Evolutionary conservation across 176 grass and related monocot genomes (phyloP).

Genomic region (Carex scoparia): DNA sequence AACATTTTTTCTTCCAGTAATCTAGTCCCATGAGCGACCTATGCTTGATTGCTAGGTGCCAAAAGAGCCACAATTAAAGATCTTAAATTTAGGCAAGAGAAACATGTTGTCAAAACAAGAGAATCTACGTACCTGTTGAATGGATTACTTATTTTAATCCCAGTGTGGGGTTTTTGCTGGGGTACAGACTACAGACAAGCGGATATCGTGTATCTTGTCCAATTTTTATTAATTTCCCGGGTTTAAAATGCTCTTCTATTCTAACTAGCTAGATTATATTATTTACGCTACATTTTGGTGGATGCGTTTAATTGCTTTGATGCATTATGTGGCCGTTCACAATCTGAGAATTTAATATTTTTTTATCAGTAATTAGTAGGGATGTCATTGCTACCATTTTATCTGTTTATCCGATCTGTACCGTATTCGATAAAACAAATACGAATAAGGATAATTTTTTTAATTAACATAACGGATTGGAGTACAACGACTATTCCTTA

Average conservation of each 20-base stretch:
- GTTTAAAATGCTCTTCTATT: neutral
- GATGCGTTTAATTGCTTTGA: neutral
- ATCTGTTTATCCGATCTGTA: too few species aligned
- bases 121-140: neutral
- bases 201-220: neutral
- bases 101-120: neutral
- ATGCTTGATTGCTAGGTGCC: neutral
- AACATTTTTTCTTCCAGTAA: neutral
- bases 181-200: neutral
- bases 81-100: neutral
- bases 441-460: too few species aligned
- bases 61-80: neutral
- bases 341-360: neutral
- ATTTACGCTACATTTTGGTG: neutral
- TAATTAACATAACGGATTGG: too few species aligned
- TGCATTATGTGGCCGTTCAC: neutral
- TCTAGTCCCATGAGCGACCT: neutral
- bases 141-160: neutral
- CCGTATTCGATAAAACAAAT: too few species aligned
- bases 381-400: too few species aligned
- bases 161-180: neutral
- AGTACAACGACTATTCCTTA: too few species aligned
- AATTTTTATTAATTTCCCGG: neutral
- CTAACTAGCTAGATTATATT: neutral
- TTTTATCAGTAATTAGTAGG: too few species aligned